Conservation (phyloP, 768 basidiomycete genomes). For the Paxillus rubicundulus region DNA sequence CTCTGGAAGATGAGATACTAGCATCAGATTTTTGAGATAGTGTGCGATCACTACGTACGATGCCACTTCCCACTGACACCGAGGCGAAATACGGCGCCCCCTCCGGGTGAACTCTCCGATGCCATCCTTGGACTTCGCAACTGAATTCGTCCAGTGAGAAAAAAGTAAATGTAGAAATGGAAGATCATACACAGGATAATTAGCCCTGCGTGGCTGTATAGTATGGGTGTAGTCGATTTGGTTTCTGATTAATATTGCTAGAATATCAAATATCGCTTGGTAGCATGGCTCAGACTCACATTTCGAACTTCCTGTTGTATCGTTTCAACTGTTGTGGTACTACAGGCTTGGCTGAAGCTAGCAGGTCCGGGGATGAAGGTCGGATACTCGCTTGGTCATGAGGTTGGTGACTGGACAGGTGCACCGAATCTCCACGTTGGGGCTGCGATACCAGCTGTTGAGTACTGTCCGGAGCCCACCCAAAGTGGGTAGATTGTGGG, state of each 20-base stretch:
- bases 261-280: background rate
- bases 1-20: constrained; percentile 25
- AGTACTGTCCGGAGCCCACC: background rate
- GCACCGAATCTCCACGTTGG: background rate
- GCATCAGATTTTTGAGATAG: background rate
- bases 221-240: background rate
- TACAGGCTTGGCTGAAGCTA: background rate
- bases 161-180: background rate
- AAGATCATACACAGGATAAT: background rate
- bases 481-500: too few relatives aligned
- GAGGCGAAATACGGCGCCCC: constrained; percentile 54
- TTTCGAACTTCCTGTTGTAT: background rate
- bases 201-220: background rate
- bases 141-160: background rate
- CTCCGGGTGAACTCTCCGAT: constrained; percentile 46
- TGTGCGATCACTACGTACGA: constrained; percentile 29
- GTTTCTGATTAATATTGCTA: background rate
- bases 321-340: background rate
- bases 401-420: background rate
- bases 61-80: constrained; percentile 6
- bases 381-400: background rate
- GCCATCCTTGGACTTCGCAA: constrained; percentile 40
- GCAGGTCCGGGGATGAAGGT: background rate
- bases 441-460: background rate
- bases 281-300: background rate